phyloP scores from a whole-genome alignment of 1,139 yeast species.

The Magnusiomyces magnusii region DNA sequence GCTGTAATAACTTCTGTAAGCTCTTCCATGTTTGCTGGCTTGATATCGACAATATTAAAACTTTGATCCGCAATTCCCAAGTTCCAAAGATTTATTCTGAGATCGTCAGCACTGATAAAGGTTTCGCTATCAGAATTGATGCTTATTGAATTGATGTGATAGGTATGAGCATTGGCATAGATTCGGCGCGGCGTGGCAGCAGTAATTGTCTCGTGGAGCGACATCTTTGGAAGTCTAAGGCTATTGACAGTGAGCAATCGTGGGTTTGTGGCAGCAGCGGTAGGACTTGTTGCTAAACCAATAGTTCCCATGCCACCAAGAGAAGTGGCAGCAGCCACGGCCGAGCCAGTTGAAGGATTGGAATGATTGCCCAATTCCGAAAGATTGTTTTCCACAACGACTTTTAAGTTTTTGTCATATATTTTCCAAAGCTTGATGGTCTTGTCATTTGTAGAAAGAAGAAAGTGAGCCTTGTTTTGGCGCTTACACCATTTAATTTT shows the following conservation, averaged over 20 bases:
- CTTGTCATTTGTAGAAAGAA: constrained; percentile 91
- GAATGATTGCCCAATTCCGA: constrained; percentile 37
- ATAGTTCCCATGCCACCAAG: neutral
- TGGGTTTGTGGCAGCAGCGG: neutral
- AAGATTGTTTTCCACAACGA: constrained; percentile 86
- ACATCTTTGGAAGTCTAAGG: constrained; percentile 76
- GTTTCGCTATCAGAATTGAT: constrained; percentile 96
- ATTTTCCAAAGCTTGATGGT: constrained; percentile 97
- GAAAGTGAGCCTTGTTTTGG: constrained; percentile 78
- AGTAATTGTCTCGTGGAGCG: constrained; percentile 87
- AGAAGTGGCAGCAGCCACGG: constrained; percentile 7
- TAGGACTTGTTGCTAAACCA: neutral
- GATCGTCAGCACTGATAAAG: constrained; percentile 86
- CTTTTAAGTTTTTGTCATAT: constrained; percentile 82
- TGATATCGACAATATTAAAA: constrained; percentile 91
- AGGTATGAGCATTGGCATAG: constrained; percentile 95
- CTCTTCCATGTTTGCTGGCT: constrained; percentile 98
- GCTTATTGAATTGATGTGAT: constrained; percentile 93
- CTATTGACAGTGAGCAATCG: constrained; percentile 27
- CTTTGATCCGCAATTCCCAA: constrained; percentile 91
- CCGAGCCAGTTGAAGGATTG: neutral
- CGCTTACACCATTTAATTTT: constrained; percentile 95
- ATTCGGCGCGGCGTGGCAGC: constrained; percentile 92
- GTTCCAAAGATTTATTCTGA: constrained; percentile 95
- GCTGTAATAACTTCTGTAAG: constrained; percentile 97